Evolutionary conservation across 441 rosid genomes (phyloP), one percentile per base, ranked within the genome.

Genomic region (Macaranga tanarius): DNA sequence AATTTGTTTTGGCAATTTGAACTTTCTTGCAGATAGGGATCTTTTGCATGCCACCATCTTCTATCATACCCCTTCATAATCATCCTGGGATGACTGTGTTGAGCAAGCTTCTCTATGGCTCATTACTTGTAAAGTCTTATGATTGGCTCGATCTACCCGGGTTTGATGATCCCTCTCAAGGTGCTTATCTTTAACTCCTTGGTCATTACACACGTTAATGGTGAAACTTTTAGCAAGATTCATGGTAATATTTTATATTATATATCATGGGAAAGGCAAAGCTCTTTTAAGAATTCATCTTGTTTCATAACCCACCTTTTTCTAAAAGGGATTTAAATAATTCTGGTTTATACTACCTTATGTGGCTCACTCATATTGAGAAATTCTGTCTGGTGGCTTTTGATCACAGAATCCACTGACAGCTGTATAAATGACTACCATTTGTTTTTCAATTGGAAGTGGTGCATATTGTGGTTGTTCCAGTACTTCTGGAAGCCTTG

Each of bases 31-130:
- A 93, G 99, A 90, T 95, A 69, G 99, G 99, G 69, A 88, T 95
- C 75, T 95, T 95, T 79, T 91, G 94, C 79, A 91, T 95, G 99
- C 93, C 96, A 19, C 93, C 98, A 67, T 83, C 87, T 55, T 91
- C 99, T 34, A 81, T 95, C 65, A 93, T 95, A 69, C 99, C 99
- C 59, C 97, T 96, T 73, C 99, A 96, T 83, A 96, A 96, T 86
- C 99, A 96, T 86, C 99, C 99, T 23, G 97, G 99, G 76, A 96
- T 96, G 99, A 96, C 97, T 28, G 99, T 96, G 57, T 81, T 92
- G 82, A 96, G 99, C 93, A 96, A 91, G 90, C 97, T 96, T 67
- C 79, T 96, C 50, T 96, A 89, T 44, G 98, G 99, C 64, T 82
- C 98, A 55, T 75, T 96, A 79, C 95, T 88, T 47, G 98, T 90